A percentile compares a stretch with the other conserved stretches of the same genome.
These are phyloP conservation scores for Pythium grandisporangium DNA, from an alignment of 352 stramenopile genomes.

Conservation along the genomic window DNA sequence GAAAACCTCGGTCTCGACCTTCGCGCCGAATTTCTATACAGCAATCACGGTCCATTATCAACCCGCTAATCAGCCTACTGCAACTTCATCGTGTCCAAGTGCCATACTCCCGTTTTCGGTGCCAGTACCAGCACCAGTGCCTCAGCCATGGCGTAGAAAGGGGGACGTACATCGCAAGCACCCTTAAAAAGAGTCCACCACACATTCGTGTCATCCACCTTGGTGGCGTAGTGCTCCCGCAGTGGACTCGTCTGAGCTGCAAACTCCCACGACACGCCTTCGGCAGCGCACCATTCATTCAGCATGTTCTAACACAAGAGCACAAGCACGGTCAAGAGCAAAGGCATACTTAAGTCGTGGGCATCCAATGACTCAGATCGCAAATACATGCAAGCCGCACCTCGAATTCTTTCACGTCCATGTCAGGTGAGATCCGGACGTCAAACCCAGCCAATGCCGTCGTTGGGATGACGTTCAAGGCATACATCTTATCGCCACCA, in stretches of 20 bases:
- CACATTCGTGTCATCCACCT: conserved; percentile 36
- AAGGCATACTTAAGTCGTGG: too few relatives aligned
- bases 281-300: conserved; percentile 85
- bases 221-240: conserved; percentile 53
- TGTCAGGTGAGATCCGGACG: conserved; percentile 90
- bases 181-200: conserved; percentile 58
- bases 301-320: too few relatives aligned
- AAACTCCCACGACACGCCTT: conserved; percentile 81
- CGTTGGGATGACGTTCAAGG: conserved; percentile 93
- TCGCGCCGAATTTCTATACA: conserved; percentile 35
- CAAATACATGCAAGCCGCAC: too few relatives aligned
- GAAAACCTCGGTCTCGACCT: conserved; percentile 89
- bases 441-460: conserved; percentile 89
- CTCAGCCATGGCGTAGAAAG: too few relatives aligned
- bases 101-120: too few relatives aligned
- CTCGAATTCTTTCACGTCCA: conserved; percentile 78
- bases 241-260: conserved; percentile 25
- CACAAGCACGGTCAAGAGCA: too few relatives aligned
- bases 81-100: too few relatives aligned
- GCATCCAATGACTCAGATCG: too few relatives aligned
- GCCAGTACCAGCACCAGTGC: too few relatives aligned
- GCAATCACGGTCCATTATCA: neutral
- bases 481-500: conserved; percentile 77
- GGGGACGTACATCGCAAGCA: conserved; percentile 19
- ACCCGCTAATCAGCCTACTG: neutral